phyloP scores from a whole-genome alignment of 352 stramenopile genomes.

The Pythium scleroteichum region DNA sequence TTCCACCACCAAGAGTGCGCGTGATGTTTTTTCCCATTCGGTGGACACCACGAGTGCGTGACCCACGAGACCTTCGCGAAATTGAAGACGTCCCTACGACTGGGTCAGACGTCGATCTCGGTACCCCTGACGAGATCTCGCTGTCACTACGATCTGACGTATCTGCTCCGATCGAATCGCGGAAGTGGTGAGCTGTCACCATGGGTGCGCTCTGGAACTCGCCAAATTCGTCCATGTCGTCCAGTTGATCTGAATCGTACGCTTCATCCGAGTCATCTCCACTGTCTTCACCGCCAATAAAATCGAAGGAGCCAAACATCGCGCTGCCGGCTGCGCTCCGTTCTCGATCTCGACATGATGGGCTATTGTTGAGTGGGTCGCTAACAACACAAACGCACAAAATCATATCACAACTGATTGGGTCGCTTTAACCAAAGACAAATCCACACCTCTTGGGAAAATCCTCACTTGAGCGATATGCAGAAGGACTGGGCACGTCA shows the following conservation, averaged over 20 bases:
- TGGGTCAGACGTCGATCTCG: conserved; percentile 9
- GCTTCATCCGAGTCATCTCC: conserved; percentile 74
- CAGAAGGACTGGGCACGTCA: conserved; percentile 34
- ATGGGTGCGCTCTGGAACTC: conserved; percentile 43
- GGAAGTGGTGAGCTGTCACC: conserved; percentile 11
- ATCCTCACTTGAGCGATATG: conserved; percentile 46
- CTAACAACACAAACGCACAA: no score
- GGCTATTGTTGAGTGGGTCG: conserved; percentile 77
- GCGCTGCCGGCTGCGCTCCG: conserved; percentile 27
- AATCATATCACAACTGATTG: no score
- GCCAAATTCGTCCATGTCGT: conserved; percentile 67
- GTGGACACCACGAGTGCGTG: conserved; percentile 52
- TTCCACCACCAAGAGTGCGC: conserved; percentile 74
- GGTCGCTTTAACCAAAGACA: neutral
- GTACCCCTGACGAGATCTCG: neutral
- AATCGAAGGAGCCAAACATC: conserved; percentile 74
- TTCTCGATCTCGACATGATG: conserved; percentile 48
- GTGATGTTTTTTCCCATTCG: conserved; percentile 81
- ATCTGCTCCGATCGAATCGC: neutral
- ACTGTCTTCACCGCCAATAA: conserved; percentile 81
- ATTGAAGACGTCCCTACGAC: neutral
- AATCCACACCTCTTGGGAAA: conserved; percentile 8
- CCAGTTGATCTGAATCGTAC: conserved; percentile 76
- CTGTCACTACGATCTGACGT: conserved; percentile 17
- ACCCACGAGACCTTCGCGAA: conserved; percentile 3